Conservation (phyloP, 441 rosid species). For the Viola pubescens region DNA sequence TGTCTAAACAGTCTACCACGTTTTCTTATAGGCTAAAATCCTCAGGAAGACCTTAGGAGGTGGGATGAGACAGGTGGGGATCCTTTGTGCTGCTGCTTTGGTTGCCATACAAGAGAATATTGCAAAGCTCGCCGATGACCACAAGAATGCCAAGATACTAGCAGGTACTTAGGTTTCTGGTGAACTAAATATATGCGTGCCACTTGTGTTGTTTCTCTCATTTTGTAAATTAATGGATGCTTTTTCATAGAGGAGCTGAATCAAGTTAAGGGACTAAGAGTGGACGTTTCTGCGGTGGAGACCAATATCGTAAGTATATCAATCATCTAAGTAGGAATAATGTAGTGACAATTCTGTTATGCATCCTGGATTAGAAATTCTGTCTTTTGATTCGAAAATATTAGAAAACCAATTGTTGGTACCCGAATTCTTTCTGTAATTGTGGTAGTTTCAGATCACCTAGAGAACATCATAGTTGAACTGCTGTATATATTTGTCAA, state of each 20-base stretch:
- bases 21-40: slow-evolving; percentile 51
- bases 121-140: slow-evolving; percentile 64
- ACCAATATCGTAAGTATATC: slow-evolving; percentile 72
- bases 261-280: slow-evolving; percentile 60
- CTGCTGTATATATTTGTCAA: no score
- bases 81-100: slow-evolving; percentile 75
- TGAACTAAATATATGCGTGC: background rate
- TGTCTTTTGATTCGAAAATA: background rate
- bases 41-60: slow-evolving; percentile 91
- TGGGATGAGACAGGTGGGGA: slow-evolving; percentile 86
- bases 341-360: background rate
- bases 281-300: slow-evolving; percentile 61
- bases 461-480: no score
- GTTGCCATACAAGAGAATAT: slow-evolving; percentile 68
- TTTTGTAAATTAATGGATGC: slow-evolving; percentile 8
- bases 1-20: background rate
- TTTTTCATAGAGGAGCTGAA: slow-evolving; percentile 58
- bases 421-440: no score
- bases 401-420: no score
- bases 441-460: no score
- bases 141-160: slow-evolving; percentile 63
- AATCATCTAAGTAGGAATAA: slow-evolving; percentile 4
- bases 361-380: background rate
- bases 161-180: slow-evolving; percentile 43
- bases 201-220: background rate